Evolutionary conservation across 306 rosid genomes (phyloP).

Genomic region (Abrus pulchellus): DNA sequence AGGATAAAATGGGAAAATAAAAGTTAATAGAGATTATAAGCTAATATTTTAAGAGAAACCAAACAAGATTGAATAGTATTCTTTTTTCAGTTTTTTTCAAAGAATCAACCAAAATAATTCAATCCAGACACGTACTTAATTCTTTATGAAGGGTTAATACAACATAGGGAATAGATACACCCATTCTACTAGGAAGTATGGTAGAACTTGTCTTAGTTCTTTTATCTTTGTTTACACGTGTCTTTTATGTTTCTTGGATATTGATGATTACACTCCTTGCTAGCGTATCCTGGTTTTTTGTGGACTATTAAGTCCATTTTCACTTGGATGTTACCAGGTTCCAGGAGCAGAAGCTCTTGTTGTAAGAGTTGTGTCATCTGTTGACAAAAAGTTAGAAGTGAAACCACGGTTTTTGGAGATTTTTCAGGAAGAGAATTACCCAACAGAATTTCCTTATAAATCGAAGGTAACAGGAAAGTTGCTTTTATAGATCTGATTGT

Average conservation of each 20-base stretch:
- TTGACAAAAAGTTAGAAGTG: conserved; percentile 97
- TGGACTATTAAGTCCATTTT: conserved; percentile 39
- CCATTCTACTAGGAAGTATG: too few relatives aligned
- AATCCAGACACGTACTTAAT: too few relatives aligned
- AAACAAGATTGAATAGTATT: too few relatives aligned
- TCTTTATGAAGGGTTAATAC: too few relatives aligned
- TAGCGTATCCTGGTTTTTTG: neutral
- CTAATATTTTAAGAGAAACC: too few relatives aligned
- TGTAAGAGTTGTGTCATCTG: conserved; percentile 93
- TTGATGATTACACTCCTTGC: conserved; percentile 11
- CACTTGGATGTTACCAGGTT: conserved; percentile 68
- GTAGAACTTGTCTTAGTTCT: neutral
- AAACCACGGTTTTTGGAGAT: conserved; percentile 93
- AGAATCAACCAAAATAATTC: too few relatives aligned
- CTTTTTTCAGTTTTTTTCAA: too few relatives aligned
- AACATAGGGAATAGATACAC: too few relatives aligned
- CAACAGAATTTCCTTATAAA: conserved; percentile 93
- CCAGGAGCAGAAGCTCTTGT: conserved; percentile 94
- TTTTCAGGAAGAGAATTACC: conserved; percentile 96
- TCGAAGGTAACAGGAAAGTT: conserved; percentile 74
- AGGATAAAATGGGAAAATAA: too few relatives aligned
- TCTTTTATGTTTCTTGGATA: neutral
- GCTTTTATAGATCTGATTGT: conserved; percentile 9
- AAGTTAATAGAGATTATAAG: too few relatives aligned
- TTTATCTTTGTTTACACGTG: neutral